Evolutionary conservation across 495 filamentous ascomycete species (phyloP), one percentile per base, ranked within the genome.

Genomic region (Annulohypoxylon nitens): DNA sequence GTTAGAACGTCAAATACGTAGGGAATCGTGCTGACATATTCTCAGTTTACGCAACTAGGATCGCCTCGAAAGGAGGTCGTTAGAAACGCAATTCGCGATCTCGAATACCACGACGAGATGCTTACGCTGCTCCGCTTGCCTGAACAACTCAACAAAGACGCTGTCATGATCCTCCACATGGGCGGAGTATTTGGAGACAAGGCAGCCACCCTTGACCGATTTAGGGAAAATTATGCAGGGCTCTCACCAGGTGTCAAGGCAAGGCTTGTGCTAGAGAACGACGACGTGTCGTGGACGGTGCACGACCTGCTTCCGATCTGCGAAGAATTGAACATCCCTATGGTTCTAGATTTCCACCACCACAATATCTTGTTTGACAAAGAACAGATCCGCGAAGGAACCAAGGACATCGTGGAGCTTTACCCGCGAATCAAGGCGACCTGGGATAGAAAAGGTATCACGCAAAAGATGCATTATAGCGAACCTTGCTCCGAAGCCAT

Each of bases 401-500:
- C 93, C 0, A 83, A 90, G 37, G 96, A 97, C 76, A 93, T 99
- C 76, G 86, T 96, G 23, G 78, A 75, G 0, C 71, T 85, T 1
- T 80, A 78, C 57, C 80, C 78, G 0, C 87, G 91, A 11, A 99
- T 99, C 64, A 81, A 88, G 16, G 90, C 90, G 0, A 98, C 94
- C 0, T 99, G 96, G 95, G 89, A 83, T 6, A 84, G 91, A 14
- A 98, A 97, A 79, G 86, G 88, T 26, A 97, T 97, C 75, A 95
- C 86, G 7, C 95, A 93, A 71, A 99, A 98, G 79, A 97, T 97
- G 93, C 96, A 99, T 75, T 97, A 97, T 81, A 93, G 90, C 36
- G 96, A 98, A 77, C 92, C 91, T 1, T 89, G 86, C 33, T 83
- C 91, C 0, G 83, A 88, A 3, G 93, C 95, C 4, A 88, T 97